Base-by-base conservation (phyloP, 148 eudicot genomes). In the Heliosperma pusillum region DNA sequence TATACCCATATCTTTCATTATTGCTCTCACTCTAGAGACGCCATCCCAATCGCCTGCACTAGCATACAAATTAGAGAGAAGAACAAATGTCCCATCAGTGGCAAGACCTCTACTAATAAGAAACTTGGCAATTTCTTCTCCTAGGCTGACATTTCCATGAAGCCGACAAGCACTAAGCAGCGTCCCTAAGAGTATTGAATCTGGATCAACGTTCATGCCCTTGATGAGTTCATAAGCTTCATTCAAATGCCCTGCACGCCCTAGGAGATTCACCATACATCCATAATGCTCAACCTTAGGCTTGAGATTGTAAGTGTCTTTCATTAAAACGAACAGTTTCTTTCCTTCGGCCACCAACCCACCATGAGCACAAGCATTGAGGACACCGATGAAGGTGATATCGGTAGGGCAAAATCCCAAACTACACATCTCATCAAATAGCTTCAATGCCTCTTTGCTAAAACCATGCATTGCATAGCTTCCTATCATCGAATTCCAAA, bases 271-370 rank as follows among this genome's bases (percentile, higher is more conserved):
- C 56, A 92, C 97, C 99, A 95, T 88, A 78, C 99, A 92, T 29
- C 99, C 99, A 60, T 90, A 92, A 76, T 95, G 99, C 86, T 92
- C 97, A 60, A 89, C 79, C 74, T 90, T 86, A 0, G 96, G 98
- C 65, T 84, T 72, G 74, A 92, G 81, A 40, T 73, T 50, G 61
- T 87, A 87, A 33, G 76, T 67, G 9, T 80, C 76, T 22, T 64
- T 85, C 98, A 95, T 92, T 40, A 75, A 71, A 21, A 78, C 69
- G 74, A 95, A 92, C 40, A 83, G 76, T 24, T 73, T 66, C 83
- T 80, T 81, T 55, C 96, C 98, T 69, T 90, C 83, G 10, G 85
- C 63, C 4, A 89, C 89, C 72, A 87, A 79, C 3, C 99, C 97
- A 1, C 85, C 84, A 84, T 95, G 87, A 74, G 97, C 97, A 82